These are phyloP conservation scores for Globisporangium parvum DNA, from an alignment of 352 stramenopile genomes.

Conservation along the genomic window DNA sequence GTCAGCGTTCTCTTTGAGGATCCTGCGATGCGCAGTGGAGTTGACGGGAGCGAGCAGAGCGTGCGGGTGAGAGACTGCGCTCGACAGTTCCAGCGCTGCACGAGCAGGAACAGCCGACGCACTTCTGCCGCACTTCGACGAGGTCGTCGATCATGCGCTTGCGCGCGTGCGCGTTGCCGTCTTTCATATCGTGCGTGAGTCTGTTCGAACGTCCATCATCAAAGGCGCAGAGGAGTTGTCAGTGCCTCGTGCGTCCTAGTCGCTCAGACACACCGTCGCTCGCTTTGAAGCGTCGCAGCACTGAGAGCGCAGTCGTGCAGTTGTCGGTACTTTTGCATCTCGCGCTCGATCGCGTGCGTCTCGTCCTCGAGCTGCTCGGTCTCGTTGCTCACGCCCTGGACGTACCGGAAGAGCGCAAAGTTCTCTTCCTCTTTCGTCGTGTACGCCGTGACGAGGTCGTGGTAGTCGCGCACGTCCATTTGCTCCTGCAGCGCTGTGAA, in stretches of 20 bases:
- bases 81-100: too few species aligned
- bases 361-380: constrained; percentile 81
- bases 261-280: too few species aligned
- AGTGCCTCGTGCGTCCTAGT: neutral
- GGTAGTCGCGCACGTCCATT: constrained; percentile 60
- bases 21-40: constrained; percentile 28
- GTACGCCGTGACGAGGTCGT: constrained; percentile 53
- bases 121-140: constrained; percentile 68
- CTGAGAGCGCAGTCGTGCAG: neutral
- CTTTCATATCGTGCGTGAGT: constrained; percentile 52
- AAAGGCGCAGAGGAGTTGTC: neutral
- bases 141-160: constrained; percentile 73
- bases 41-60: neutral
- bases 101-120: constrained; percentile 1
- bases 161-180: constrained; percentile 54
- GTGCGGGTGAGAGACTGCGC: too few species aligned
- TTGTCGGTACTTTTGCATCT: constrained; percentile 46
- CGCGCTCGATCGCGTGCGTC: constrained; percentile 42
- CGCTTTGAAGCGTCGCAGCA: too few species aligned
- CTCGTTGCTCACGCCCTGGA: constrained; percentile 77
- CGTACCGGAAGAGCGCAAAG: constrained; percentile 73
- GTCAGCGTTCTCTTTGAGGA: constrained; percentile 71
- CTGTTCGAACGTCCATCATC: constrained; percentile 11
- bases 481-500: constrained; percentile 56
- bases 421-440: constrained; percentile 75